phyloP scores from a whole-genome alignment of 2,329 filamentous ascomycete species.

The Esteya vermicola region DNA sequence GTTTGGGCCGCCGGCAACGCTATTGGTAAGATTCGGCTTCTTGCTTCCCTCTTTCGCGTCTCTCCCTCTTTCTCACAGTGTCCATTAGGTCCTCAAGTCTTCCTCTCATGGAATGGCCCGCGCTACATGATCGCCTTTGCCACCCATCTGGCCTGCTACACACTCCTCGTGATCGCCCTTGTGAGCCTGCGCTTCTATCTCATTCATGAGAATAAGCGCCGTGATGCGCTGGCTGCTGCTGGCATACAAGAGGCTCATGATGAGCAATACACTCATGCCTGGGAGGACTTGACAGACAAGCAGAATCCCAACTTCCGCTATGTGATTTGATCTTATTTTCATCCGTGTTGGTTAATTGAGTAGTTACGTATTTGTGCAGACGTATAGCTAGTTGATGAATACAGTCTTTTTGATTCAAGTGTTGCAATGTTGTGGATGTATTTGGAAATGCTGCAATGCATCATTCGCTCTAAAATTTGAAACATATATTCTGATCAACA shows the following conservation, averaged over 20 bases:
- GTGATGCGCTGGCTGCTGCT: conserved; percentile 30
- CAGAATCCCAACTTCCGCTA: conserved; percentile 49
- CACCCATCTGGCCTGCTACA: conserved; percentile 56
- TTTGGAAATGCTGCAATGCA: no score
- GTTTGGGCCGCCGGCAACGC: conserved; percentile 37
- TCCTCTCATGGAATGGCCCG: conserved; percentile 44
- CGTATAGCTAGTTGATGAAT: no score
- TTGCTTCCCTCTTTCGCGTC: no score
- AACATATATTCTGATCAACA: no score
- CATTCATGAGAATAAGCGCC: conserved; percentile 39
- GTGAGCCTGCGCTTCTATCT: conserved; percentile 45
- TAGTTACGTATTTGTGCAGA: no score
- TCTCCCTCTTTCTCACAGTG: no score
- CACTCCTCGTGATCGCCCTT: conserved; percentile 41
- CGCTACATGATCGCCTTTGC: conserved; percentile 57
- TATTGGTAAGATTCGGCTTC: conserved; percentile 16
- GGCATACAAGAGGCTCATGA: conserved; percentile 26
- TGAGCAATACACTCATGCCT: conserved; percentile 33
- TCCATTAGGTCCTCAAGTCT: conserved; percentile 49
- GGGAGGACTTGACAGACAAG: conserved; percentile 48
- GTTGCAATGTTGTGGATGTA: no score
- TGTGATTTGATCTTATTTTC: no score
- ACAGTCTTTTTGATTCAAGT: no score
- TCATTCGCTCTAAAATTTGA: no score
- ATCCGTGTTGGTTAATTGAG: no score